Percentiles rank a stretch among this genome's conserved stretches.
Evolutionary conservation across 2,329 filamentous ascomycete species (phyloP).

Genomic region (Claviceps humidiphila): DNA sequence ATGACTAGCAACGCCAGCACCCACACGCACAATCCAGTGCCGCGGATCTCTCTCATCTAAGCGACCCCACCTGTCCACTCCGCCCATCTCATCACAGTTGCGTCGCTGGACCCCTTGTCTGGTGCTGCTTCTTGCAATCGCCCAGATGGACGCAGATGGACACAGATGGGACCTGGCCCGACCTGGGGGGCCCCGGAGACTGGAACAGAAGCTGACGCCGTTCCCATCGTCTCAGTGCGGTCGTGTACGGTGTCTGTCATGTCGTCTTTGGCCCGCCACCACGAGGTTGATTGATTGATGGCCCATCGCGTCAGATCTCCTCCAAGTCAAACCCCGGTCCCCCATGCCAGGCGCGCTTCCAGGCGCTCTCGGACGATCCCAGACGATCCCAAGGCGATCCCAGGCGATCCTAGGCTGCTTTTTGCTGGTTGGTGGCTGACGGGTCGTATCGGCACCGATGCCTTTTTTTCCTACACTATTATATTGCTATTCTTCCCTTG

Average conservation of each 20-base stretch:
- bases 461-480: conserved; percentile 4
- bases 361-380: too few species aligned
- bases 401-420: conserved; percentile 1
- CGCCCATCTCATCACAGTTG: conserved; percentile 7
- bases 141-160: not conserved
- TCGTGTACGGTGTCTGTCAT: not conserved
- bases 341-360: conserved; percentile 3
- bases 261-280: conserved; percentile 17
- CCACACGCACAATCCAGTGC: conserved; percentile 21
- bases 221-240: not conserved
- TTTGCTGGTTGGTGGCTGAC: conserved; percentile 6
- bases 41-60: conserved; percentile 16
- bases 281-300: conserved; percentile 15
- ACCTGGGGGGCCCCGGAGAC: not conserved
- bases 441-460: conserved; percentile 7
- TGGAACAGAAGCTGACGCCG: not conserved
- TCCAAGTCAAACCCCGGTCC: conserved; percentile 10
- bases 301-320: conserved; percentile 21
- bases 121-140: not conserved
- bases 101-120: conserved; percentile 5
- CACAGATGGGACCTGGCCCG: not conserved
- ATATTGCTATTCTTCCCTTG: conserved; percentile 8
- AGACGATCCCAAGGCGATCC: not conserved
- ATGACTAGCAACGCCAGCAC: conserved; percentile 13
- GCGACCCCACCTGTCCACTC: conserved; percentile 9